Percentiles rank a stretch among this genome's conserved stretches.
phyloP scores from a whole-genome alignment of 2,329 filamentous ascomycete species.

The Penicillium sclerotiorum region DNA sequence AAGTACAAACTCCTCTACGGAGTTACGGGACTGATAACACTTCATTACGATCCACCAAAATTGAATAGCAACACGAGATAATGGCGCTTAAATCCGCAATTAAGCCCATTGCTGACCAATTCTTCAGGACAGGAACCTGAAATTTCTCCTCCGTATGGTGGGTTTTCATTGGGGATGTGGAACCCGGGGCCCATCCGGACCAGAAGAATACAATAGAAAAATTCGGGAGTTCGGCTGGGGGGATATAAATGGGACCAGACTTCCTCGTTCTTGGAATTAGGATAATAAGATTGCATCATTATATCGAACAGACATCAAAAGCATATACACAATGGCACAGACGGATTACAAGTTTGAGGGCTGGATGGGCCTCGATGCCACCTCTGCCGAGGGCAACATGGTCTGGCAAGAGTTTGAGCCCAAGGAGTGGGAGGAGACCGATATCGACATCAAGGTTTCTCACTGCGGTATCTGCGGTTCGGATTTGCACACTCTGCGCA shows the following conservation, averaged over 20 bases:
- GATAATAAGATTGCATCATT: not conserved
- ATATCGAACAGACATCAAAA: not conserved
- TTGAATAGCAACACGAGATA: too few relatives aligned
- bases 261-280: not conserved
- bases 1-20: too few relatives aligned
- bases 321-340: slow-evolving; percentile 15
- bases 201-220: too few relatives aligned
- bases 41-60: too few relatives aligned
- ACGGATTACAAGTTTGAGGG: slow-evolving; percentile 58
- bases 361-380: slow-evolving; percentile 57
- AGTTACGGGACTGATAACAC: too few relatives aligned
- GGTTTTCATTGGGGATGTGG: not conserved
- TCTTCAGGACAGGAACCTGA: not conserved
- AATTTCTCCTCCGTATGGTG: not conserved
- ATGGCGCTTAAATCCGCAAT: not conserved
- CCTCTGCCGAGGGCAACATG: slow-evolving; percentile 57
- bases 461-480: slow-evolving; percentile 68
- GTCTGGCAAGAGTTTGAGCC: slow-evolving; percentile 61
- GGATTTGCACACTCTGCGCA: slow-evolving; percentile 60
- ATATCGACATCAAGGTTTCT: slow-evolving; percentile 65
- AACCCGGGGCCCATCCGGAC: not conserved
- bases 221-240: too few relatives aligned
- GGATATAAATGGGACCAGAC: not conserved
- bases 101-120: not conserved
- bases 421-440: slow-evolving; percentile 67